Percentiles rank a stretch among this genome's conserved stretches.
Evolutionary conservation across 495 filamentous ascomycete genomes (phyloP).

Genomic region (Geopyxis carbonaria): DNA sequence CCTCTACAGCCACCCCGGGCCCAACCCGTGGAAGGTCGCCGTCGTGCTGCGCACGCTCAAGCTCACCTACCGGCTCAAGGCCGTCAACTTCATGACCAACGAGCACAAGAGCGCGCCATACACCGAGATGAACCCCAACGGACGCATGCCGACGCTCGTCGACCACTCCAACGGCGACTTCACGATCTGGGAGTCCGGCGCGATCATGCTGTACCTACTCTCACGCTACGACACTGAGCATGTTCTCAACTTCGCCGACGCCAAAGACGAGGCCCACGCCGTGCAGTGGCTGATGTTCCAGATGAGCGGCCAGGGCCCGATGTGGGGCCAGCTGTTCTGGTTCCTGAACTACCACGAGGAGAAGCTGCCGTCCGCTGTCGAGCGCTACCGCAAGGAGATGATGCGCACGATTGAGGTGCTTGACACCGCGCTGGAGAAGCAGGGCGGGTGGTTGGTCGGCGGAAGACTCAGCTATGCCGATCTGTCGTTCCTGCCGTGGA

Average conservation of each 20-base stretch:
- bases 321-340: constrained; percentile 29
- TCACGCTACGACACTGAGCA: constrained; percentile 51
- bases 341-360: constrained; percentile 40
- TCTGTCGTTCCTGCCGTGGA: constrained; percentile 42
- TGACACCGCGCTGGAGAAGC: constrained; percentile 32
- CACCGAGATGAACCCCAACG: constrained; percentile 51
- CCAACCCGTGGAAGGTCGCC: constrained; percentile 50
- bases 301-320: constrained; percentile 28
- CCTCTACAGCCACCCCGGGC: constrained; percentile 31
- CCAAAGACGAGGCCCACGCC: constrained; percentile 33
- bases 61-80: constrained; percentile 36
- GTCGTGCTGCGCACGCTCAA: constrained; percentile 47
- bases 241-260: constrained; percentile 37
- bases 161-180: constrained; percentile 51
- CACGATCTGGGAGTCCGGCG: constrained; percentile 55
- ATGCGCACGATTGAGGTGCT: constrained; percentile 43
- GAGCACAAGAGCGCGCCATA: constrained; percentile 43
- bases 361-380: constrained; percentile 38
- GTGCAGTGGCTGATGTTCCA: constrained; percentile 57
- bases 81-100: constrained; percentile 21
- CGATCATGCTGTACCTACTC: constrained; percentile 54
- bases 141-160: constrained; percentile 42
- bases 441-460: constrained; percentile 43
- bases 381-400: constrained; percentile 45
- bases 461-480: constrained; percentile 43